These are phyloP conservation scores for Tuber indicum DNA, from an alignment of 495 filamentous ascomycete genomes.

Conservation along the genomic window DNA sequence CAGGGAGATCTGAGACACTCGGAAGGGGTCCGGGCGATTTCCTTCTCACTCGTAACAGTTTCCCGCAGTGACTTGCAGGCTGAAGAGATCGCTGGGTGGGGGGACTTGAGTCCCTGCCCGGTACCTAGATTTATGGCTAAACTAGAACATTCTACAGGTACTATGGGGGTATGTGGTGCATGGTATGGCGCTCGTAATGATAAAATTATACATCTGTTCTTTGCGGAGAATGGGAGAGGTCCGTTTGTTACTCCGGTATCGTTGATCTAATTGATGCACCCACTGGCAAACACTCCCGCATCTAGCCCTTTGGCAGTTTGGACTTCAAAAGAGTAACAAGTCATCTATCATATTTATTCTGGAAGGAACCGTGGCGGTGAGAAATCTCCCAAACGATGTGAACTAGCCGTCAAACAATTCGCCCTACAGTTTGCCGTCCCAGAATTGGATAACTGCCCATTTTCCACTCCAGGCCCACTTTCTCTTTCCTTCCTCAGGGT, in stretches of 20 bases:
- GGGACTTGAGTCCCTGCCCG: not conserved
- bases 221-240: not conserved
- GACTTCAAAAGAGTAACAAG: not conserved
- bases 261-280: not conserved
- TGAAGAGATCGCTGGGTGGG: not conserved
- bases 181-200: not conserved
- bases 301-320: not conserved
- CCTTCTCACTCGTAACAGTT: too few species aligned
- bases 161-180: not conserved
- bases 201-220: not conserved
- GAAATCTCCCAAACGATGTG: not conserved
- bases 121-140: not conserved
- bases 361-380: not conserved
- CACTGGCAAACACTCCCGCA: not conserved
- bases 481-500: constrained; percentile 60
- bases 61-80: not conserved
- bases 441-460: constrained; percentile 92
- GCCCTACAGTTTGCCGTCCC: constrained; percentile 56
- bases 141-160: not conserved
- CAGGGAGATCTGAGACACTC: too few species aligned
- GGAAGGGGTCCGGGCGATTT: too few species aligned
- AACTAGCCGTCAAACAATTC: constrained; percentile 11
- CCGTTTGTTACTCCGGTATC: not conserved
- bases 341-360: not conserved
- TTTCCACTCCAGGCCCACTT: constrained; percentile 98